Evolutionary conservation across 768 basidiomycete species (phyloP).

Genomic region (Glaciozyma martinii): DNA sequence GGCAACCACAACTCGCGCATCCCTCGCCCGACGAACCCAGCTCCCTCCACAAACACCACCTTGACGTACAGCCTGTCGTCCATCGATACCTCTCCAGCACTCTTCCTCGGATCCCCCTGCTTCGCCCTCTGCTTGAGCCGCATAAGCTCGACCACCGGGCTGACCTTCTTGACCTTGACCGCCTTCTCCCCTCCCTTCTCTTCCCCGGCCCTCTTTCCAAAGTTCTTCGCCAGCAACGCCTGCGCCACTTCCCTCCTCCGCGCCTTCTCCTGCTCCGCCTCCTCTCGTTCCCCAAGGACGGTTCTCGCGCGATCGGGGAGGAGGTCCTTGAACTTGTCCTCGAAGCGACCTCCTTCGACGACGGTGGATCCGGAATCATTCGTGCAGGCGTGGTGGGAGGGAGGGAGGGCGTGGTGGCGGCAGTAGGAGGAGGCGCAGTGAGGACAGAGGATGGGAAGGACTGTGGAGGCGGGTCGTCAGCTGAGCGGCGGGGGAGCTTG

Average conservation of each 20-base stretch:
- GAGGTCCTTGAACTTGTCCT: constrained; percentile 37
- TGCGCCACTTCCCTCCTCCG: constrained; percentile 48
- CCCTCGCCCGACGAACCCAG: constrained; percentile 34
- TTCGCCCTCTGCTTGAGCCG: constrained; percentile 63
- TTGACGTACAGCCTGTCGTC: constrained; percentile 56
- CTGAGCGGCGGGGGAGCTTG: too few species aligned
- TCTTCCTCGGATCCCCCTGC: constrained; percentile 56
- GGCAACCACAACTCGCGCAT: constrained; percentile 58
- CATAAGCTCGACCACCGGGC: constrained; percentile 57
- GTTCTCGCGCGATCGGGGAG: constrained; percentile 12
- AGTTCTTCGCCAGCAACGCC: constrained; percentile 20
- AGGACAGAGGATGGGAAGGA: constrained; percentile 62
- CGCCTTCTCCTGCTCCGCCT: constrained; percentile 33
- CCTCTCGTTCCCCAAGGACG: neutral
- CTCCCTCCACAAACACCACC: constrained; percentile 39
- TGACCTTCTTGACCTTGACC: constrained; percentile 50
- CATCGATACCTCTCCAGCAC: constrained; percentile 44
- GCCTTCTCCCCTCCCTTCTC: constrained; percentile 47
- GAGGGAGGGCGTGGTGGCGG: constrained; percentile 50
- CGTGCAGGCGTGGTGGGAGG: constrained; percentile 55
- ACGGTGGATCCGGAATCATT: constrained; percentile 11
- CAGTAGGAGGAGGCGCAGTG: constrained; percentile 56
- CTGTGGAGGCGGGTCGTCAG: too few species aligned
- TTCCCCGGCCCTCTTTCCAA: constrained; percentile 11
- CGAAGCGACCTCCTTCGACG: neutral